phyloP scores from a whole-genome alignment of 2,329 filamentous ascomycete species.

The Colletotrichum caudatum region DNA sequence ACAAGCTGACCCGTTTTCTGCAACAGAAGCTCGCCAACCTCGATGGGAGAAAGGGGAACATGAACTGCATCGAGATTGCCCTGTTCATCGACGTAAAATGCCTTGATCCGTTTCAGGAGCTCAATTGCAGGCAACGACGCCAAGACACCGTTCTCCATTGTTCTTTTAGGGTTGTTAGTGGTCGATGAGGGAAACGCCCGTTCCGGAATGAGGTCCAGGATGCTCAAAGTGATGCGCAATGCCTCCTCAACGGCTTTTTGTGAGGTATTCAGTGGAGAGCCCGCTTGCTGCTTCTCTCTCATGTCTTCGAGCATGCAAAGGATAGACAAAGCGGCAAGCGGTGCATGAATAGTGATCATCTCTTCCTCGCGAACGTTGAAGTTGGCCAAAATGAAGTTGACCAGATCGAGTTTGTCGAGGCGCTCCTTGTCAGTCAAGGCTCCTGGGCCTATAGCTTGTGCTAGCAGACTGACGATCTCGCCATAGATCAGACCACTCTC shows the following conservation, averaged over 20 bases:
- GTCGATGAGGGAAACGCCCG: conserved; percentile 65
- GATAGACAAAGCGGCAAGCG: conserved; percentile 77
- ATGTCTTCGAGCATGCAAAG: conserved; percentile 70
- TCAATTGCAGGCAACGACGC: conserved; percentile 59
- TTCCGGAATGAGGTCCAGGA: conserved; percentile 74
- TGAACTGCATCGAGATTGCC: conserved; percentile 73
- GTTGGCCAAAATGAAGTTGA: conserved; percentile 83
- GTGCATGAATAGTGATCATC: conserved; percentile 89
- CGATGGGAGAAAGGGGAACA: conserved; percentile 68
- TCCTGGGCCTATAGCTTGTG: conserved; percentile 66
- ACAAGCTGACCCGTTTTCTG: conserved; percentile 68
- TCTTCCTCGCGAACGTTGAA: conserved; percentile 98
- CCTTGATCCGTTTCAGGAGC: conserved; percentile 69
- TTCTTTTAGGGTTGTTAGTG: conserved; percentile 41
- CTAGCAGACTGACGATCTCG: conserved; percentile 78
- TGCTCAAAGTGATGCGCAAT: conserved; percentile 64
- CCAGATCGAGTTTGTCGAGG: conserved; percentile 75
- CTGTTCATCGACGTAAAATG: conserved; percentile 78
- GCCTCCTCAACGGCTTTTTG: conserved; percentile 50
- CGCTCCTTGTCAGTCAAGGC: conserved; percentile 60
- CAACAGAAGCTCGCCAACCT: conserved; percentile 72
- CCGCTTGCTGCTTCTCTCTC: conserved; percentile 51
- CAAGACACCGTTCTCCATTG: conserved; percentile 47
- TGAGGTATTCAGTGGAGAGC: conserved; percentile 46
- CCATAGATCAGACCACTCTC: conserved; percentile 94